Evolutionary conservation across 768 basidiomycete species (phyloP), one percentile per base, ranked within the genome.

Genomic region (Collybia mongolica): DNA sequence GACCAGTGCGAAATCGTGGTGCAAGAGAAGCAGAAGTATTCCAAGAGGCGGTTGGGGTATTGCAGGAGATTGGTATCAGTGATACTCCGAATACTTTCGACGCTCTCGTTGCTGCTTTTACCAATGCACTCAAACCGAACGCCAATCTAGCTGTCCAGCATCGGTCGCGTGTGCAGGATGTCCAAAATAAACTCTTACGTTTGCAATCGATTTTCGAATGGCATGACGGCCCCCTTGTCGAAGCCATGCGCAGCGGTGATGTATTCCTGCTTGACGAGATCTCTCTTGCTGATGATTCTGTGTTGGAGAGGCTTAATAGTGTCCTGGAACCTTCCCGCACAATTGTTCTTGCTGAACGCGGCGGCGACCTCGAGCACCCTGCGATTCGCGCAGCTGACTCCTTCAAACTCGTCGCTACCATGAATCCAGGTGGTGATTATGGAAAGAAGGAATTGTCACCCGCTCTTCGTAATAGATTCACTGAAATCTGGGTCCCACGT

Each of bases 401-500:
- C 1, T 99, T 99, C 77, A 88, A 94, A 64, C 82, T 99, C 32
- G 75, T 98, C 0, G 93, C 97, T 2, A 98, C 97, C 2, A 99
- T 99, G 97, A 99, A 99, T 65, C 97, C 97, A 0, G 97, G 97
- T 17, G 97, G 97, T 12, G 97, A 99, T 62, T 98, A 95, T 60
- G 97, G 97, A 19, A 99, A 99, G 75, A 99, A 98, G 65, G 97
- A 99, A 63, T 73, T 99, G 2, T 98, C 97, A 1, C 96, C 95
- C 26, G 97, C 97, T 0, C 74, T 99, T 35, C 84, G 97, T 17
- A 99, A 98, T 69, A 84, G 97, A 4, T 99, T 99, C 70, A 99
- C 97, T 3, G 97, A 99, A 66, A 96, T 99, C 26, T 99, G 97
- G 96, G 97, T 99, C 0, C 95, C 96, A 2, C 72, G 84, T 15